A percentile compares a stretch with the other conserved stretches of the same genome.
phyloP scores from a whole-genome alignment of 805 yeast genomes.

The Lipomyces kockii region DNA sequence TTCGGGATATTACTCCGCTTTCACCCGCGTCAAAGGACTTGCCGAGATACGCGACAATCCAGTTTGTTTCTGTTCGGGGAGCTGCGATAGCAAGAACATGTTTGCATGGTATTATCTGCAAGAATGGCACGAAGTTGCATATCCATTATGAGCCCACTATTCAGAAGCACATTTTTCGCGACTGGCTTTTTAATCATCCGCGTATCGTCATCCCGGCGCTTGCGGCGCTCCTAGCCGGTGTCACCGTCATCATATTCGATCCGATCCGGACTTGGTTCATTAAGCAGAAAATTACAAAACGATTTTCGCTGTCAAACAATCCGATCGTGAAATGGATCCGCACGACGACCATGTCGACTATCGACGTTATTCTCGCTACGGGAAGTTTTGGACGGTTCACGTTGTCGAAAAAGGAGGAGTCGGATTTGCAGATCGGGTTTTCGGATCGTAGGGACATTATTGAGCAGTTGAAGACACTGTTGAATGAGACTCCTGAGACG shows the following conservation, averaged over 20 bases:
- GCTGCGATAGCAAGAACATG: constrained; percentile 91
- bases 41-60: constrained; percentile 59
- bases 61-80: constrained; percentile 61
- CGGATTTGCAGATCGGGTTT: constrained; percentile 51
- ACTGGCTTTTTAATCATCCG: constrained; percentile 73
- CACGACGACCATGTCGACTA: constrained; percentile 1
- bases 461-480: constrained; percentile 73
- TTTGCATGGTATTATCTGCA: constrained; percentile 72
- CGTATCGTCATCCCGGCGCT: constrained; percentile 80
- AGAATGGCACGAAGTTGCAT: constrained; percentile 64
- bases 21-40: constrained; percentile 52
- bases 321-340: constrained; percentile 44
- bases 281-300: constrained; percentile 61
- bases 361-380: constrained; percentile 15
- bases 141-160: constrained; percentile 68
- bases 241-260: constrained; percentile 86
- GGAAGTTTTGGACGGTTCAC: constrained; percentile 19
- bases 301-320: constrained; percentile 46
- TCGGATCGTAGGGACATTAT: constrained; percentile 70
- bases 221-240: constrained; percentile 75
- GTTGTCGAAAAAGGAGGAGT: neutral
- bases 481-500: constrained; percentile 86
- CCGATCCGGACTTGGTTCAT: constrained; percentile 87
- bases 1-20: constrained; percentile 71
- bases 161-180: constrained; percentile 57